Evolutionary conservation across 768 basidiomycete species (phyloP).

Genomic region (Agaricus sinodeliciosus): DNA sequence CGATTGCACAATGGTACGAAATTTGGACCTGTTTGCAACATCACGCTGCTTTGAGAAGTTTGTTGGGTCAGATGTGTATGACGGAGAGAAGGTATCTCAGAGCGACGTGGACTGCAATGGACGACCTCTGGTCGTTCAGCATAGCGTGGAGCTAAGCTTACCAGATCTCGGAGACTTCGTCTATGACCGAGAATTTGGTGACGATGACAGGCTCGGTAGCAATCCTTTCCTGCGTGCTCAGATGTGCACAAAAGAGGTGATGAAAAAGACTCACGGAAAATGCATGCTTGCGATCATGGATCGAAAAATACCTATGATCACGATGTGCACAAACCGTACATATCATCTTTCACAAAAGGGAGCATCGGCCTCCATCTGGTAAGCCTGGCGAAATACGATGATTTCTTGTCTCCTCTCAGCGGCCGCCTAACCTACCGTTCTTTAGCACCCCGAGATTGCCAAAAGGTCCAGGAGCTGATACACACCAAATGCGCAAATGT

Average conservation of each 20-base stretch:
- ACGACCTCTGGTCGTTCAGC: background rate
- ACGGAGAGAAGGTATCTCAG: background rate
- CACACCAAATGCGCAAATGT: background rate
- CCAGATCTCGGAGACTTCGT: background rate
- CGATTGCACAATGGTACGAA: background rate
- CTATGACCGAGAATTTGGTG: no score
- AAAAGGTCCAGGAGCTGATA: background rate
- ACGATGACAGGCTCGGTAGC: no score
- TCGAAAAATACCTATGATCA: no score
- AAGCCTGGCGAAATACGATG: no score
- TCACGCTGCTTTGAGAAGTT: background rate
- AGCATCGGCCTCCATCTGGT: no score
- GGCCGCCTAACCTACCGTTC: background rate
- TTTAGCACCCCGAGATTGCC: background rate
- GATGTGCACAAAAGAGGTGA: no score
- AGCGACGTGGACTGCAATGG: background rate
- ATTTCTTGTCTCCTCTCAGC: no score
- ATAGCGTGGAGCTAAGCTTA: background rate
- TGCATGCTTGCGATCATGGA: no score
- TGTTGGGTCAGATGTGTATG: background rate
- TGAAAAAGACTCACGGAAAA: no score
- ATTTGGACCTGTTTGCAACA: background rate
- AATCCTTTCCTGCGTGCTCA: no score
- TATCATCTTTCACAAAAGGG: no score
- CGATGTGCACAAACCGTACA: no score